A percentile compares a stretch with the other conserved stretches of the same genome.
phyloP scores from a whole-genome alignment of 1,139 yeast species.

The Sugiyamaella novakii region DNA sequence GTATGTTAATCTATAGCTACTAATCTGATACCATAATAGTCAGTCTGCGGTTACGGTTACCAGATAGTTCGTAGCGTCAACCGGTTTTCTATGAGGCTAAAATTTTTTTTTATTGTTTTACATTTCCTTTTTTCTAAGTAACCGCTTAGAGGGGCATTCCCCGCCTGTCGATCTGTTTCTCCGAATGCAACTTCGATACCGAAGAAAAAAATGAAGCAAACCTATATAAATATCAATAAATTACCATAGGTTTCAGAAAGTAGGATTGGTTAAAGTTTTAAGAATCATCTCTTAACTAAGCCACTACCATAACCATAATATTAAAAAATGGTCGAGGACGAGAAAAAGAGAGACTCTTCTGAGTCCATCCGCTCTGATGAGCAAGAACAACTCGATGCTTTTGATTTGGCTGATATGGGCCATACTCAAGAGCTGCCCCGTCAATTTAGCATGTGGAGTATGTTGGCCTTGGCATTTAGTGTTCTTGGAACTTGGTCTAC shows the following conservation, averaged over 20 bases:
- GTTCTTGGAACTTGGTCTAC: slow-evolving; percentile 30
- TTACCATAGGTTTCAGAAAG: background rate
- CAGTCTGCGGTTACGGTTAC: too few relatives aligned
- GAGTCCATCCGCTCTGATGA: slow-evolving; percentile 15
- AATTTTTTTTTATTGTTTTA: background rate
- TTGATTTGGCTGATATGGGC: slow-evolving; percentile 27
- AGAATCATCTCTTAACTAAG: background rate
- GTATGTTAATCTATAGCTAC: too few relatives aligned
- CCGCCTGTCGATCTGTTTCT: slow-evolving; percentile 9
- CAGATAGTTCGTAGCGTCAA: too few relatives aligned
- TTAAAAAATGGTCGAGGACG: slow-evolving; percentile 10
- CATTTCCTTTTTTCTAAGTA: slow-evolving; percentile 3
- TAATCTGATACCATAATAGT: too few relatives aligned
- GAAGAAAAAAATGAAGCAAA: background rate
- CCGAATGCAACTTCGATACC: background rate
- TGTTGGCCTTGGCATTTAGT: slow-evolving; percentile 28
- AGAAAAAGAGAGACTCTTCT: slow-evolving; percentile 9
- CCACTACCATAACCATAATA: too few relatives aligned
- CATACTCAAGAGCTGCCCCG: slow-evolving; percentile 26
- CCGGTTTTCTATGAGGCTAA: too few relatives aligned
- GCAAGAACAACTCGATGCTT: slow-evolving; percentile 21
- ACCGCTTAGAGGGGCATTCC: slow-evolving; percentile 11
- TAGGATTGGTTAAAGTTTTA: too few relatives aligned
- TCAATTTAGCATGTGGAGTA: slow-evolving; percentile 25
- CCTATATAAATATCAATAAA: background rate